Percentiles rank a stretch among this genome's conserved stretches.
These are phyloP conservation scores for Cronartium ribicola DNA, from an alignment of 1,284 basidiomycete genomes.

Conservation along the genomic window DNA sequence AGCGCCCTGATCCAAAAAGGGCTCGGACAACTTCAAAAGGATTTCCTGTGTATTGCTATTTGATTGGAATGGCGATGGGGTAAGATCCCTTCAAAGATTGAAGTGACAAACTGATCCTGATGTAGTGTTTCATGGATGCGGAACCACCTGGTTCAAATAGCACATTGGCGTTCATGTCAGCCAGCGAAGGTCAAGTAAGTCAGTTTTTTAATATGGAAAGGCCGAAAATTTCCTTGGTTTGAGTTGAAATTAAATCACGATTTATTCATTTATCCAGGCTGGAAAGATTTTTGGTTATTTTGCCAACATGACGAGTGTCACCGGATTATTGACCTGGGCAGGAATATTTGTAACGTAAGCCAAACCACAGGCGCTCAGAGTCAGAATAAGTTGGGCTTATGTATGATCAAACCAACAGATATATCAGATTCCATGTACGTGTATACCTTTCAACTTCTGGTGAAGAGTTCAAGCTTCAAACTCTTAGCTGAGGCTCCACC, in stretches of 20 bases:
- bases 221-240: constrained; percentile 57
- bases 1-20: neutral
- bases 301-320: constrained; percentile 48
- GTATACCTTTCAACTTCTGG: neutral
- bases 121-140: neutral
- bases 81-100: neutral
- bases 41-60: constrained; percentile 34
- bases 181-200: constrained; percentile 56
- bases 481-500: neutral
- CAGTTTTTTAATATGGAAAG: constrained; percentile 54
- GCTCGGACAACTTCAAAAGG: constrained; percentile 26
- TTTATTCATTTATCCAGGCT: constrained; percentile 55
- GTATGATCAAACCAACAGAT: constrained; percentile 8
- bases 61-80: constrained; percentile 39
- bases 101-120: no score
- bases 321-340: constrained; percentile 73
- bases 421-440: constrained; percentile 41
- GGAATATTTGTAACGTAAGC: constrained; percentile 71
- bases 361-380: no score
- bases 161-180: constrained; percentile 59
- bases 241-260: no score
- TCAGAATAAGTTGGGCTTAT: no score
- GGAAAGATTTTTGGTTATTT: constrained; percentile 36
- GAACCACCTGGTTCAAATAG: constrained; percentile 44
- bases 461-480: neutral